Base-by-base conservation (phyloP, 2,329 filamentous ascomycete species). In the Fusarium siculi region DNA sequence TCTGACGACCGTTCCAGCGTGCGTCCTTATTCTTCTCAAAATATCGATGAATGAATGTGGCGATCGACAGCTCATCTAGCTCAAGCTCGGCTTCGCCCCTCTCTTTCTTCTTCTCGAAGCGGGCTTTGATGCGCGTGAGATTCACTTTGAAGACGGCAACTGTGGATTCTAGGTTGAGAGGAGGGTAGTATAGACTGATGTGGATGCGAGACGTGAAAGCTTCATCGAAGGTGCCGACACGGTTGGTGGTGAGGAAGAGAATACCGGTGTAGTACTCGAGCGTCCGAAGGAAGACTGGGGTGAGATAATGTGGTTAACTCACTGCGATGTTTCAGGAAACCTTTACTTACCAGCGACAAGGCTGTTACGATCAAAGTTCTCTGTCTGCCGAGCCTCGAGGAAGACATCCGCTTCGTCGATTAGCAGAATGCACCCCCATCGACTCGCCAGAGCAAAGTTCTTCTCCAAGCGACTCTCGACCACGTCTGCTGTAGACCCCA, bases 381-480 rank as follows among this genome's bases (percentile, higher is more conserved):
- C 25, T 21, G 42, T 18, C 44, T 44, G 21, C 28, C 53, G 19
- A 50, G 34, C 23, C 3, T 65, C 67, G 3, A 40, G 58, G 2
- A 70, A 69, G 0, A 65, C 42, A 1, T 70, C 67, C 0, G 59
- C 59, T 21, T 70, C 65, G 0, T 70, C 66, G 4, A 69, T 50
- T 0, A 68, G 56, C 0, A 69, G 28, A n/a, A 70, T 61, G 0
- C 59, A 64, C 2, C 58, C 47, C 66, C 67, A 70, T 8, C 57
- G 18, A 32, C 57, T 54, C 1, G 67, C 65, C 1, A 70, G 19
- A 0, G 59, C 47, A 11, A 70, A 65, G 6, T 65, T 57, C 34
- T 55, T 36, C 3, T 72, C 44, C 0, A 74, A 23, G 4, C 61
- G 16, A 2, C 18, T 21, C 16, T 74, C 70, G 0, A 74, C 72